phyloP scores from a whole-genome alignment of 2,329 filamentous ascomycete genomes.

The Fusarium sp. region DNA sequence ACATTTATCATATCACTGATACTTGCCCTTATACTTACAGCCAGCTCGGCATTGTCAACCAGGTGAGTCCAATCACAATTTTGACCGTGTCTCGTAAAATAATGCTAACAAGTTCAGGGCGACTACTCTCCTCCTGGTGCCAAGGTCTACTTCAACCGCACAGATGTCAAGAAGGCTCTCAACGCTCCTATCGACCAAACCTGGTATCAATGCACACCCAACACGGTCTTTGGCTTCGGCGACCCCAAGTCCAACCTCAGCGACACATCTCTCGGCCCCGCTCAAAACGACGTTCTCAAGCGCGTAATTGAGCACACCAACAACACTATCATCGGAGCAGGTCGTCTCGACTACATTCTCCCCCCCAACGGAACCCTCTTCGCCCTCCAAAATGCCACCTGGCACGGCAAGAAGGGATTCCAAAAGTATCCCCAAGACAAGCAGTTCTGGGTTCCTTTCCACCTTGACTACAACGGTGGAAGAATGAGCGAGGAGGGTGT shows the following conservation, averaged over 20 bases:
- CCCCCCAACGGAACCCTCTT: slow-evolving; percentile 78
- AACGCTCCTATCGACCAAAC: slow-evolving; percentile 65
- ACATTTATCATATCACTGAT: slow-evolving; percentile 78
- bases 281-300: slow-evolving; percentile 40
- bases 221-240: slow-evolving; percentile 45
- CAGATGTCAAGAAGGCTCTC: slow-evolving; percentile 76
- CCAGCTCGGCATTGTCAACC: slow-evolving; percentile 76
- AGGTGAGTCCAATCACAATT: too few species aligned
- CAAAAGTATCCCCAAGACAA: slow-evolving; percentile 58
- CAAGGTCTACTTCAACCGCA: slow-evolving; percentile 76
- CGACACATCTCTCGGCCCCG: slow-evolving; percentile 35
- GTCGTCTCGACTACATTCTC: slow-evolving; percentile 70
- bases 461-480: slow-evolving; percentile 55
- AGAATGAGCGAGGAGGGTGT: slow-evolving; percentile 71
- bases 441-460: slow-evolving; percentile 77
- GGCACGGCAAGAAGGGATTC: slow-evolving; percentile 78
- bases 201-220: slow-evolving; percentile 46
- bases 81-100: accelerated
- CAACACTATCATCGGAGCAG: slow-evolving; percentile 50
- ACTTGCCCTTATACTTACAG: slow-evolving; percentile 80
- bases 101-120: slow-evolving; percentile 50
- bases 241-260: slow-evolving; percentile 29
- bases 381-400: slow-evolving; percentile 84
- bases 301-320: slow-evolving; percentile 50
- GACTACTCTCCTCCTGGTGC: slow-evolving; percentile 73